Evolutionary conservation across 495 filamentous ascomycete species (phyloP).

Genomic region (Daldinia bambusicola): DNA sequence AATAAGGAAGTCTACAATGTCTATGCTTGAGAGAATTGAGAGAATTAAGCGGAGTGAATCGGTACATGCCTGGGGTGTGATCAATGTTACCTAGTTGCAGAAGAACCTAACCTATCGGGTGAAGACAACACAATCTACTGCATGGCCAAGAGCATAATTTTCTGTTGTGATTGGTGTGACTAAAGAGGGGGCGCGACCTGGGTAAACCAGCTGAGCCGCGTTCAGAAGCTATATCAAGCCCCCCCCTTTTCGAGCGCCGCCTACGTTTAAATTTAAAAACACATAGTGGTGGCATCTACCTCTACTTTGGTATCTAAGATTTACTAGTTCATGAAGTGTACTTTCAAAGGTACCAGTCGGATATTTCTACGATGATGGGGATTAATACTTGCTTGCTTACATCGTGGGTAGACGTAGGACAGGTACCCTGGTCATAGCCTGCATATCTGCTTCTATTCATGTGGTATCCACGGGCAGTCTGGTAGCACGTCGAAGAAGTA

Average conservation of each 20-base stretch:
- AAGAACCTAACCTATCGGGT: neutral
- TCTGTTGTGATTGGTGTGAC: slow-evolving; percentile 6
- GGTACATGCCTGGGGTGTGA: neutral
- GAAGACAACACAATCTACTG: neutral
- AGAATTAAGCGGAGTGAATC: neutral
- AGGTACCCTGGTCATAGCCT: neutral
- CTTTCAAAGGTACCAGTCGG: neutral
- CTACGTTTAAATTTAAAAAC: neutral
- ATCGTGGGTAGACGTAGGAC: too few relatives aligned
- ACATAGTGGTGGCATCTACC: neutral
- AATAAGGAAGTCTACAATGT: neutral
- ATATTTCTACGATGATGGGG: neutral
- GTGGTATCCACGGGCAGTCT: neutral
- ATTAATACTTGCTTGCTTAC: neutral
- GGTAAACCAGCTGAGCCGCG: slow-evolving; percentile 6
- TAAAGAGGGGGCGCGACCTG: neutral
- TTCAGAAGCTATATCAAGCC: neutral
- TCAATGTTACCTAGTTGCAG: slow-evolving; percentile 5
- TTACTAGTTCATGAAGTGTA: neutral
- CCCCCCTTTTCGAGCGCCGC: neutral
- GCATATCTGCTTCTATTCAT: neutral
- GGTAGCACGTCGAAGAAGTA: neutral
- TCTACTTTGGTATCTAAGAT: neutral
- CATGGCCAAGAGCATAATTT: neutral
- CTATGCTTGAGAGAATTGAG: neutral